These are phyloP conservation scores for Suillus variegatus DNA, from an alignment of 768 basidiomycete species.

Conservation along the genomic window DNA sequence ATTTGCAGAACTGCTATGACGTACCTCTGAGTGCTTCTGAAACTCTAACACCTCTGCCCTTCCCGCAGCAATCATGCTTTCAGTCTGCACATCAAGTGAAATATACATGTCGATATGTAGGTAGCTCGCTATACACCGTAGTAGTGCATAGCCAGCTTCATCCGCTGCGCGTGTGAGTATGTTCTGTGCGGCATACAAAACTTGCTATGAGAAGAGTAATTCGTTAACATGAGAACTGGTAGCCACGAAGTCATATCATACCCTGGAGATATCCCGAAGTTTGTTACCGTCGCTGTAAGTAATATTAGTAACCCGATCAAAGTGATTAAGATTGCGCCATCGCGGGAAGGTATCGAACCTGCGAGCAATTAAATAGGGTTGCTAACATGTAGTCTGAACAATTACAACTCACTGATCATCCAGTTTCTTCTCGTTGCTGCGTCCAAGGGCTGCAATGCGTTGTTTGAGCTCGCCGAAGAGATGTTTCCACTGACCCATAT, in stretches of 20 bases:
- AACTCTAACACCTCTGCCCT: conserved; percentile 6
- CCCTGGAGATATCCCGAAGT: conserved; percentile 38
- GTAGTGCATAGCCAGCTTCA: conserved; percentile 23
- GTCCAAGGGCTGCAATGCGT: conserved; percentile 14
- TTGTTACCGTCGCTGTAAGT: conserved; percentile 37
- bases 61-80: conserved; percentile 24
- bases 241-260: conserved; percentile 11
- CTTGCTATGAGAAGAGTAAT: conserved; percentile 18
- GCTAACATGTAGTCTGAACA: neutral
- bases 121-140: conserved; percentile 31
- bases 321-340: conserved; percentile 37
- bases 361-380: neutral
- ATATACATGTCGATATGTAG: conserved; percentile 33
- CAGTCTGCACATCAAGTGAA: conserved; percentile 33
- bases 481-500: conserved; percentile 28
- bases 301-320: conserved; percentile 24
- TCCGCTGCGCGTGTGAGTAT: conserved; percentile 16
- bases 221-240: neutral
- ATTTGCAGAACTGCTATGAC: no score
- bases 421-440: conserved; percentile 7
- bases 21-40: no score
- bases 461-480: conserved; percentile 20
- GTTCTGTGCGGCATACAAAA: conserved; percentile 30
- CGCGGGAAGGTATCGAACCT: conserved; percentile 30
- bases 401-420: conserved; percentile 22